These are phyloP conservation scores for Colletotrichum cordylinicola DNA, from an alignment of 2,329 filamentous ascomycete genomes.

Conservation along the genomic window DNA sequence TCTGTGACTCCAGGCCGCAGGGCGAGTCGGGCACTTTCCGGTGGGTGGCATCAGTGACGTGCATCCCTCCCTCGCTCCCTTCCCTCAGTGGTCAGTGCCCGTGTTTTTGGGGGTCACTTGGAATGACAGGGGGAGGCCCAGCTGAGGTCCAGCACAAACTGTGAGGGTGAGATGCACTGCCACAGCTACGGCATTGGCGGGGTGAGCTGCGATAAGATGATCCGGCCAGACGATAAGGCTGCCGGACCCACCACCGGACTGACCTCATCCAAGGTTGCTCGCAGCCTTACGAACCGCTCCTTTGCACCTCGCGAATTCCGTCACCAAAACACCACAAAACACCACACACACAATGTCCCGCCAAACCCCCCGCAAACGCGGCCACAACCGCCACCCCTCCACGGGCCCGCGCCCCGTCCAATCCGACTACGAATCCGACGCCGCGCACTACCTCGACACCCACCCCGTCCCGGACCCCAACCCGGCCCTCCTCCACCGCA, in stretches of 20 bases:
- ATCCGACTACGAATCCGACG: slow-evolving; percentile 73
- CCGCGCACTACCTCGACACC: slow-evolving; percentile 51
- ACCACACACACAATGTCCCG: slow-evolving; percentile 44
- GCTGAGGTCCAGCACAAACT: neutral
- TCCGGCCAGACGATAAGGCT: neutral
- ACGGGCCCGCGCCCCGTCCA: slow-evolving; percentile 34
- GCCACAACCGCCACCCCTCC: slow-evolving; percentile 46
- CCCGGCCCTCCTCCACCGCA: slow-evolving; percentile 64
- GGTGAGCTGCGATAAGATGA: neutral
- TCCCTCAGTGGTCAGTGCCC: neutral
- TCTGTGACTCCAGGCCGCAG: neutral
- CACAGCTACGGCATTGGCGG: slow-evolving; percentile 13
- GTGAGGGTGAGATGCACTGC: neutral
- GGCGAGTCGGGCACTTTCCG: neutral
- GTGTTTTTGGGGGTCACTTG: neutral
- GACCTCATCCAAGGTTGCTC: neutral
- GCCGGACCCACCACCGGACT: neutral
- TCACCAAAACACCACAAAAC: slow-evolving; percentile 8
- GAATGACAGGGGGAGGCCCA: neutral
- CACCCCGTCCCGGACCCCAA: slow-evolving; percentile 44
- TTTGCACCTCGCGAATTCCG: neutral
- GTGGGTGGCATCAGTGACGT: slow-evolving; percentile 1
- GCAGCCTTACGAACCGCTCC: neutral
- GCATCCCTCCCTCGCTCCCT: neutral
- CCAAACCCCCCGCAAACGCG: slow-evolving; percentile 44